A percentile compares a stretch with the other conserved stretches of the same genome.
These are phyloP conservation scores for Crithidia thermophila DNA, from an alignment of 208 protist genomes.

Conservation along the genomic window DNA sequence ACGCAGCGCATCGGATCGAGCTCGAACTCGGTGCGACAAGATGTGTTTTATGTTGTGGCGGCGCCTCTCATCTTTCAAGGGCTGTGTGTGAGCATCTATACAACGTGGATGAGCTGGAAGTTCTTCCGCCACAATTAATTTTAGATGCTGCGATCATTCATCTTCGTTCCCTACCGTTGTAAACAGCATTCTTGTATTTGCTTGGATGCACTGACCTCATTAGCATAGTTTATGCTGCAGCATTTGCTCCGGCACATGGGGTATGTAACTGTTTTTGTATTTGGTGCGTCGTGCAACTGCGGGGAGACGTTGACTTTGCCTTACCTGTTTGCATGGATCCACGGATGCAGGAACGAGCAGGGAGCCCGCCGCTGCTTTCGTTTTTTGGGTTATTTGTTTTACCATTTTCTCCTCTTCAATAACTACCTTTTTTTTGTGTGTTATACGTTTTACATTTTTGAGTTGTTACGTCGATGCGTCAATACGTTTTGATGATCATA, in stretches of 20 bases:
- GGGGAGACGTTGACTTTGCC: too few species aligned
- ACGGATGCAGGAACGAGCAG: too few species aligned
- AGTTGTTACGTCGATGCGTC: too few species aligned
- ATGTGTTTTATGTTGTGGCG: constrained; percentile 39
- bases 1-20: constrained; percentile 9
- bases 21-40: constrained; percentile 22
- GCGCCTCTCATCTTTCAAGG: constrained; percentile 31
- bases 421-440: not conserved
- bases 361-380: not conserved
- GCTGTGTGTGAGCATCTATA: constrained; percentile 53
- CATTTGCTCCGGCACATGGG: too few species aligned
- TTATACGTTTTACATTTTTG: not conserved
- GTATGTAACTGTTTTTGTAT: too few species aligned
- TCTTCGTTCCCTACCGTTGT: too few species aligned
- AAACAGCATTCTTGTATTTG: too few species aligned
- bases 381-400: not conserved
- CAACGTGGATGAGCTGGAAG: constrained; percentile 82
- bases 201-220: too few species aligned
- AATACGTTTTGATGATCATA: too few species aligned
- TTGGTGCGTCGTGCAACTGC: too few species aligned
- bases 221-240: too few species aligned
- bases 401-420: not conserved
- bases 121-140: constrained; percentile 80
- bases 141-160: not conserved
- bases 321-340: too few species aligned